Percentiles rank a stretch among this genome's conserved stretches.
Conservation (phyloP, 805 yeast species). For the Saturnispora gosingensis region DNA sequence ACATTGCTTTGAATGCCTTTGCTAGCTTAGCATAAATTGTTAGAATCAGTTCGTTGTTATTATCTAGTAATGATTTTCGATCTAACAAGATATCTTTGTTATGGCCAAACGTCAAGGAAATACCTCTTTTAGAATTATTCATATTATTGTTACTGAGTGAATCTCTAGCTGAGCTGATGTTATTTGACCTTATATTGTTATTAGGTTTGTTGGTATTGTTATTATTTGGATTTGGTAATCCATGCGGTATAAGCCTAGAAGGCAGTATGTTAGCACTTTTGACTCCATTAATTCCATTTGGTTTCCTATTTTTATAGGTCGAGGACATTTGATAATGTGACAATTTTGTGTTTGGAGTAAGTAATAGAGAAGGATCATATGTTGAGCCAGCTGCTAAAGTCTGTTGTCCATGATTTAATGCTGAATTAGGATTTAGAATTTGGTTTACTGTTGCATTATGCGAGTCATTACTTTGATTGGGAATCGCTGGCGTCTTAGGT, state of each 20-base stretch:
- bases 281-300: not conserved
- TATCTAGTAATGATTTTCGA: not conserved
- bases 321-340: not conserved
- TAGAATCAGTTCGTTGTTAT: slow-evolving; percentile 23
- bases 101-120: slow-evolving; percentile 1
- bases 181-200: not conserved
- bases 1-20: slow-evolving; percentile 49
- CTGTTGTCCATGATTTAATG: not conserved
- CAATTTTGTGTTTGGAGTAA: slow-evolving; percentile 4
- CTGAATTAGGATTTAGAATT: not conserved
- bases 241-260: slow-evolving; percentile 2
- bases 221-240: not conserved
- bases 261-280: not conserved
- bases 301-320: not conserved
- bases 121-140: slow-evolving; percentile 9
- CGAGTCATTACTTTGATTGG: not conserved
- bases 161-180: not conserved
- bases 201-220: slow-evolving; percentile 4
- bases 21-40: slow-evolving; percentile 46
- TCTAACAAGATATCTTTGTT: slow-evolving; percentile 1
- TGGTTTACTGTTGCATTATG: not conserved
- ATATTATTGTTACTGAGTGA: not conserved
- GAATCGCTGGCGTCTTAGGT: slow-evolving; percentile 7
- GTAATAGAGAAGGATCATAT: slow-evolving; percentile 1
- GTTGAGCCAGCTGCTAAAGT: not conserved